Conservation (phyloP, 441 rosid species). For the Adansonia gregorii region DNA sequence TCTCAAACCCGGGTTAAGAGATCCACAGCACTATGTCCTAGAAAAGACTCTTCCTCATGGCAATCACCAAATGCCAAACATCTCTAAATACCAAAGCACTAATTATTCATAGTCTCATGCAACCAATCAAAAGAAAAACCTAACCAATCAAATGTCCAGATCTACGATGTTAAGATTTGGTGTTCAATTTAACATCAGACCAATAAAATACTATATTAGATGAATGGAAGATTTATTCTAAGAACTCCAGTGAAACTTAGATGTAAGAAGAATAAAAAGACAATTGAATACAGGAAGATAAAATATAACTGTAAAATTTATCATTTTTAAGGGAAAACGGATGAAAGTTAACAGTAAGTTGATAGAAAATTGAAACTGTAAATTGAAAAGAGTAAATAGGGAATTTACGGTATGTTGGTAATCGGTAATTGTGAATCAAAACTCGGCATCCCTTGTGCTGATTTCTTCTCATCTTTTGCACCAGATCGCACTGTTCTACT, state of each 20-base stretch:
- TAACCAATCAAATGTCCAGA: not conserved
- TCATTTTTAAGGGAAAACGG: not conserved
- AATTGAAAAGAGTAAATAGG: constrained; percentile 18
- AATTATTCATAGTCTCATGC: not conserved
- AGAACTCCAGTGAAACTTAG: not conserved
- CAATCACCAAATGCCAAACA: not conserved
- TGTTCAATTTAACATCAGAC: not conserved
- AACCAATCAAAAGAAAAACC: not conserved
- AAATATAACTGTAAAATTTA: not conserved
- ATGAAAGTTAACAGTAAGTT: not conserved
- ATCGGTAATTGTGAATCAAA: constrained; percentile 42
- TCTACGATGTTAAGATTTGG: not conserved
- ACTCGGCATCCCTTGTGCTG: constrained; percentile 51
- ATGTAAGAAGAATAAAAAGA: not conserved
- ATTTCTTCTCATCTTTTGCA: constrained; percentile 42
- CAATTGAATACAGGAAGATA: not conserved
- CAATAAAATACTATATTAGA: not conserved
- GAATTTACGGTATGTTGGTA: constrained; percentile 42
- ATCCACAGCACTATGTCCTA: not conserved
- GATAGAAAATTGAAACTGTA: constrained; percentile 18
- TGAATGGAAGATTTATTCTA: not conserved
- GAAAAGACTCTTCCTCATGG: constrained; percentile 5
- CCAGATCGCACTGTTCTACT: constrained; percentile 30
- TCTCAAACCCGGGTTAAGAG: constrained; percentile 7
- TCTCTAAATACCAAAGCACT: not conserved